phyloP scores from a whole-genome alignment of 2,329 filamentous ascomycete genomes.

The Paecilomyces fulvus region DNA sequence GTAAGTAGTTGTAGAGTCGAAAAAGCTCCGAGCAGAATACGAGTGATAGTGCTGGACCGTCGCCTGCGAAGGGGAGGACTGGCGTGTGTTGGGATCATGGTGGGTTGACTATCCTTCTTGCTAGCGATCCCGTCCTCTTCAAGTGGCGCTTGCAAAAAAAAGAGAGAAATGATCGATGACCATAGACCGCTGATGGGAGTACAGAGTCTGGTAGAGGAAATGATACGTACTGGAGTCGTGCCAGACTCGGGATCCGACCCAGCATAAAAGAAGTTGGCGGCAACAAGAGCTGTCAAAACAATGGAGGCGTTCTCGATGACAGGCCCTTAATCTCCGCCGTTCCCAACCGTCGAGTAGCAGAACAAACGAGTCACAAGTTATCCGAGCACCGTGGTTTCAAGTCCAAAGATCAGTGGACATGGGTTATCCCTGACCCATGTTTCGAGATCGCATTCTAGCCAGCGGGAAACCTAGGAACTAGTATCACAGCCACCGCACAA shows the following conservation, averaged over 20 bases:
- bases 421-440: not conserved
- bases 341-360: not conserved
- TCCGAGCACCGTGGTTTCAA: not conserved
- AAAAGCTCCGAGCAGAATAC: not conserved
- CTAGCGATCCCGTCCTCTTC: not conserved
- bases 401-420: not conserved
- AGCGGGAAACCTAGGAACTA: not conserved
- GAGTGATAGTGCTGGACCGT: not conserved
- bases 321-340: not conserved
- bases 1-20: not conserved
- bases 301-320: not conserved
- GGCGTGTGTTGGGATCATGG: not conserved
- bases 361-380: not conserved
- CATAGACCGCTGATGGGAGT: not conserved
- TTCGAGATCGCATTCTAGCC: not conserved
- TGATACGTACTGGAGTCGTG: not conserved
- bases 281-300: not conserved
- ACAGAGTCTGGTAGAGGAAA: not conserved
- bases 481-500: slow-evolving; percentile 1
- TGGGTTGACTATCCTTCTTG: not conserved
- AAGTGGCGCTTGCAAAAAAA: not conserved
- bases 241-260: no score
- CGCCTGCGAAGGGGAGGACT: not conserved
- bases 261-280: not conserved
- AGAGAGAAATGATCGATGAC: not conserved